Percentiles rank a stretch among this genome's conserved stretches.
These are phyloP conservation scores for Talinum fruticosum DNA, from an alignment of 148 eudicot species.

Conservation along the genomic window DNA sequence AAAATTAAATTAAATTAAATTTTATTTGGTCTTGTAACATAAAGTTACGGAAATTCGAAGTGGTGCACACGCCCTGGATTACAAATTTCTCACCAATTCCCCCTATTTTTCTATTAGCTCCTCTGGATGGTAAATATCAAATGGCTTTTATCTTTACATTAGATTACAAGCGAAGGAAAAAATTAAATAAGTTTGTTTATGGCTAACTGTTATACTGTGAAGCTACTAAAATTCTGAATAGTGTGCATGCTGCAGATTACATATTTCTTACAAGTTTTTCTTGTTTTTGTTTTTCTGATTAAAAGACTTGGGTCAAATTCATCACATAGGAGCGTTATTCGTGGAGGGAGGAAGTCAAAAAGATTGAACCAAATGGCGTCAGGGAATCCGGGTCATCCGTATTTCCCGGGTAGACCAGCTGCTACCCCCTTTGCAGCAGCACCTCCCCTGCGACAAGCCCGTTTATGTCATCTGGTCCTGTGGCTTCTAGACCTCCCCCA, in stretches of 20 bases:
- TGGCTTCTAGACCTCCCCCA: conserved; percentile 59
- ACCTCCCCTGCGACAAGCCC: conserved; percentile 58
- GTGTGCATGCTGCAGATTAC: background rate
- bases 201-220: background rate
- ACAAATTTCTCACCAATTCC: too few species aligned
- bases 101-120: background rate
- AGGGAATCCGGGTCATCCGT: conserved; percentile 59
- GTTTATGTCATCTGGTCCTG: conserved; percentile 59
- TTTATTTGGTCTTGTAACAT: too few species aligned
- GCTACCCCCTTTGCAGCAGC: conserved; percentile 62
- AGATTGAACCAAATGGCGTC: conserved; percentile 56
- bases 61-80: background rate
- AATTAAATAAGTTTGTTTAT: too few species aligned
- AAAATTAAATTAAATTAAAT: too few species aligned
- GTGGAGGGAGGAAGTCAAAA: conserved; percentile 24
- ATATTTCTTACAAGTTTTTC: background rate
- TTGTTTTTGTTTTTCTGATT: background rate
- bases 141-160: background rate
- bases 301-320: conserved; percentile 25
- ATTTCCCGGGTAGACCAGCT: conserved; percentile 52
- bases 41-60: too few species aligned
- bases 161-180: background rate
- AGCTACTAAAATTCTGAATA: background rate
- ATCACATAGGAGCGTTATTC: conserved; percentile 22
- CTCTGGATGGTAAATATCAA: background rate